Conservation (phyloP, 108 stramenopile species). For the Nitzschia sp. region DNA sequence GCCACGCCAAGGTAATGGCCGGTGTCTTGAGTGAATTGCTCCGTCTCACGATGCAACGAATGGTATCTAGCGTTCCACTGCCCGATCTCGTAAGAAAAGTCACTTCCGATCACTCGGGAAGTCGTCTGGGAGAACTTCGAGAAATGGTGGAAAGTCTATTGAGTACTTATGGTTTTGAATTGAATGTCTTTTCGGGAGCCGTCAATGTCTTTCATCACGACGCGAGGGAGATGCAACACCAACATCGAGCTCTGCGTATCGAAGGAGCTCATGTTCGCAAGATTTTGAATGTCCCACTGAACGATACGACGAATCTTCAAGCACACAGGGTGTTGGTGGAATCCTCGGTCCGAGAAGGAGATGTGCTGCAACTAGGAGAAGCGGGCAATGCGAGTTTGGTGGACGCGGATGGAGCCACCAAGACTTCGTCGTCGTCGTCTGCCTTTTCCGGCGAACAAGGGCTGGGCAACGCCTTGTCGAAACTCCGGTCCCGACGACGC, state of each 20-base stretch:
- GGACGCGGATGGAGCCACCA: background rate
- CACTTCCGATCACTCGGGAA: constrained; percentile 75
- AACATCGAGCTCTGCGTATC: constrained; percentile 42
- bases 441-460: constrained; percentile 1
- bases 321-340: background rate
- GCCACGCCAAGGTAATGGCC: constrained; percentile 52
- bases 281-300: constrained; percentile 20
- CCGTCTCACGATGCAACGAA: constrained; percentile 76
- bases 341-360: background rate
- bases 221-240: constrained; percentile 43
- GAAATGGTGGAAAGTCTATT: constrained; percentile 78
- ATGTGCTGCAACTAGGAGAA: constrained; percentile 21
- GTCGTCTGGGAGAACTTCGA: constrained; percentile 80
- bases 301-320: background rate
- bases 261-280: constrained; percentile 24
- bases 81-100: constrained; percentile 78
- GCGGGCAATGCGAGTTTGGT: constrained; percentile 18
- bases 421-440: background rate
- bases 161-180: constrained; percentile 66
- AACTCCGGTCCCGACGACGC: constrained; percentile 15
- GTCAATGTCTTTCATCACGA: constrained; percentile 66
- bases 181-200: constrained; percentile 62
- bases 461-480: constrained; percentile 22
- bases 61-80: constrained; percentile 80
- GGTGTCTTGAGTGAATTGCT: constrained; percentile 68